These are phyloP conservation scores for Isatis tinctoria DNA, from an alignment of 345 rosid species.

Conservation along the genomic window DNA sequence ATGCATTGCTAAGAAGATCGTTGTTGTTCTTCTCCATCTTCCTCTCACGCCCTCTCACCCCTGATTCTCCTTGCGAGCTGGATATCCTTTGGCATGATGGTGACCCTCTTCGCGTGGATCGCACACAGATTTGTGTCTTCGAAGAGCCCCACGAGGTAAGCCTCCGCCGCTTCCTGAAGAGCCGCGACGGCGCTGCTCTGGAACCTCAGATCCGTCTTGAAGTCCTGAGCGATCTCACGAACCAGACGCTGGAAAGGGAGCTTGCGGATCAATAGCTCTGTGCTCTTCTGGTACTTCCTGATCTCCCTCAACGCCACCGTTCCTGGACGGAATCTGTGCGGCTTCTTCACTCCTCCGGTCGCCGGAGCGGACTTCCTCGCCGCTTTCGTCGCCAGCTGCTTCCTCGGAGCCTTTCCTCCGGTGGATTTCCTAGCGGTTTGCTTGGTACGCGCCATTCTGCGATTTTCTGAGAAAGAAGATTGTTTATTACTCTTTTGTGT, in stretches of 20 bases:
- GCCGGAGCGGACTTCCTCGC: constrained; percentile 62
- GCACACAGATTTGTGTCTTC: constrained; percentile 60
- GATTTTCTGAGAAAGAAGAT: too few species aligned
- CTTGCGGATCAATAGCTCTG: constrained; percentile 26
- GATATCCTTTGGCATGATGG: constrained; percentile 60
- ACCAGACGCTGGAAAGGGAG: constrained; percentile 31
- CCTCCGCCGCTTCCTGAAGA: constrained; percentile 55
- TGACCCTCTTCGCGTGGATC: constrained; percentile 58
- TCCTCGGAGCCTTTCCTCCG: constrained; percentile 60
- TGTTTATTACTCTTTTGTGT: background rate
- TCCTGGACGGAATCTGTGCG: constrained; percentile 38
- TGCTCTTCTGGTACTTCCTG: constrained; percentile 29
- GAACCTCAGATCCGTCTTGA: constrained; percentile 61
- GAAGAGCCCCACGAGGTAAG: constrained; percentile 48
- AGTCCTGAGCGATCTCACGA: constrained; percentile 65
- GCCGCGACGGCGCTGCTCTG: constrained; percentile 61
- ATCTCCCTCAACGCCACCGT: constrained; percentile 23
- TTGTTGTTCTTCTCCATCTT: background rate
- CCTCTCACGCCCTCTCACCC: constrained; percentile 48
- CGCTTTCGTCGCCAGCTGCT: constrained; percentile 59
- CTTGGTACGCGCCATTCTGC: constrained; percentile 55
- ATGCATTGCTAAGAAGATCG: background rate
- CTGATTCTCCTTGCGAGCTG: constrained; percentile 59
- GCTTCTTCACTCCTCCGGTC: constrained; percentile 69
- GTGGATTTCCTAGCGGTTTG: constrained; percentile 63